phyloP scores from a whole-genome alignment of 1,284 basidiomycete genomes.

The Rhodotorula sp. region DNA sequence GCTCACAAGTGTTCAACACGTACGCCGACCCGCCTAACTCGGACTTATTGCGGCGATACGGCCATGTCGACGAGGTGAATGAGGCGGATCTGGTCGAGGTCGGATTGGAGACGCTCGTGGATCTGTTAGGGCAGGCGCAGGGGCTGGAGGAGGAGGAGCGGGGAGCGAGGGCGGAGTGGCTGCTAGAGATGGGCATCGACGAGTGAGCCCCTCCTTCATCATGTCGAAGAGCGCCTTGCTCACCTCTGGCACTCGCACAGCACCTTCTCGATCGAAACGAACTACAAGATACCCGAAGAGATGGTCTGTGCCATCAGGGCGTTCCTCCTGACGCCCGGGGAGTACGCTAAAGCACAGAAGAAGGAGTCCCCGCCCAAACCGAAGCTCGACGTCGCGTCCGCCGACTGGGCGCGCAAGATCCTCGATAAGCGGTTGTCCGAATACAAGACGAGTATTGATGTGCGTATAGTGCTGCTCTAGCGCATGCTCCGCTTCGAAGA shows the following conservation, averaged over 20 bases:
- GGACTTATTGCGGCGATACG: slow-evolving; percentile 90
- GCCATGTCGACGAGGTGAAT: slow-evolving; percentile 87
- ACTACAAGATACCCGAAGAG: slow-evolving; percentile 60
- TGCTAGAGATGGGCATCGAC: slow-evolving; percentile 83
- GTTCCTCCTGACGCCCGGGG: slow-evolving; percentile 59
- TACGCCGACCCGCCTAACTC: slow-evolving; percentile 93
- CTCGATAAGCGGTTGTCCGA: slow-evolving; percentile 56
- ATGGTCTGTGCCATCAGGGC: slow-evolving; percentile 71
- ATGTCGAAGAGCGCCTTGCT: slow-evolving; percentile 7
- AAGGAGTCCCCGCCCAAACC: slow-evolving; percentile 79
- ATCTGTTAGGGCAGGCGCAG: slow-evolving; percentile 50
- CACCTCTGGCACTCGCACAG: slow-evolving; percentile 48
- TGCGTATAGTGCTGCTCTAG: slow-evolving; percentile 22
- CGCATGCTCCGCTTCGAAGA: neutral
- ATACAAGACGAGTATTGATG: slow-evolving; percentile 63
- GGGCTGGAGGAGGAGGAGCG: slow-evolving; percentile 42
- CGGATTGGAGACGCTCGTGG: slow-evolving; percentile 70
- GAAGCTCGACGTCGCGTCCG: slow-evolving; percentile 55
- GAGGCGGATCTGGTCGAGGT: slow-evolving; percentile 85
- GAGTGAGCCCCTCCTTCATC: slow-evolving; percentile 61
- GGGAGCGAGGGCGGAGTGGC: slow-evolving; percentile 76
- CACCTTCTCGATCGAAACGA: slow-evolving; percentile 61
- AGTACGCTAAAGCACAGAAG: slow-evolving; percentile 63
- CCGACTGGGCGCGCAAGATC: slow-evolving; percentile 51
- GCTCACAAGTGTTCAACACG: slow-evolving; percentile 91